phyloP scores from a whole-genome alignment of 345 rosid species.

The Salix udensis region DNA sequence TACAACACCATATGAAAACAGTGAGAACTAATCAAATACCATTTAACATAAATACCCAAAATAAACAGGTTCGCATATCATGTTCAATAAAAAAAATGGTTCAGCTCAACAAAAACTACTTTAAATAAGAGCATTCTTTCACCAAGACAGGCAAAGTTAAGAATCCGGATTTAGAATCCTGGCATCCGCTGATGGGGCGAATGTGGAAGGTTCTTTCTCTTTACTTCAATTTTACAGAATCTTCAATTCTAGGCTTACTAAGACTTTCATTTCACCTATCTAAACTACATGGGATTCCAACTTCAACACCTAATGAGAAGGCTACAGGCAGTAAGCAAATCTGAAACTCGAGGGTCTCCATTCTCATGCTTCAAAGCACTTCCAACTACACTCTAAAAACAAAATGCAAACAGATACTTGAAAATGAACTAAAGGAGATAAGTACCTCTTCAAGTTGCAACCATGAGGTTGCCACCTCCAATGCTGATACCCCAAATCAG shows the following conservation, averaged over 20 bases:
- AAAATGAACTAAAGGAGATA: background rate
- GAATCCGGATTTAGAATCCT: no score
- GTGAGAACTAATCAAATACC: background rate
- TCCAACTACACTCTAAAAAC: background rate
- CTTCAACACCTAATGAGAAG: no score
- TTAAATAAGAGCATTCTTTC: background rate
- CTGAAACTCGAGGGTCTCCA: no score
- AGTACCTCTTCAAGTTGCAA: constrained; percentile 77
- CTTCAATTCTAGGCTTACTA: background rate
- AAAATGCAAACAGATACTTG: background rate
- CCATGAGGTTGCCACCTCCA: constrained; percentile 98
- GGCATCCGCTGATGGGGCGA: background rate
- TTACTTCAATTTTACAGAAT: background rate
- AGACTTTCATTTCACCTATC: no score
- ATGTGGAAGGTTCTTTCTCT: background rate
- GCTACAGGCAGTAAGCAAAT: no score
- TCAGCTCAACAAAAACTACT: background rate
- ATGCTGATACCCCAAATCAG: constrained; percentile 65
- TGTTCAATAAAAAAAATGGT: background rate
- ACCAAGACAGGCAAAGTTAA: no score
- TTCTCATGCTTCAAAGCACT: background rate
- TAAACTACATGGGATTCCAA: no score
- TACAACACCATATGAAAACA: constrained; percentile 19
- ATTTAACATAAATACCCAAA: background rate
- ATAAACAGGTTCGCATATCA: no score